phyloP scores from a whole-genome alignment of 768 basidiomycete genomes.

The Mycena vitilis region DNA sequence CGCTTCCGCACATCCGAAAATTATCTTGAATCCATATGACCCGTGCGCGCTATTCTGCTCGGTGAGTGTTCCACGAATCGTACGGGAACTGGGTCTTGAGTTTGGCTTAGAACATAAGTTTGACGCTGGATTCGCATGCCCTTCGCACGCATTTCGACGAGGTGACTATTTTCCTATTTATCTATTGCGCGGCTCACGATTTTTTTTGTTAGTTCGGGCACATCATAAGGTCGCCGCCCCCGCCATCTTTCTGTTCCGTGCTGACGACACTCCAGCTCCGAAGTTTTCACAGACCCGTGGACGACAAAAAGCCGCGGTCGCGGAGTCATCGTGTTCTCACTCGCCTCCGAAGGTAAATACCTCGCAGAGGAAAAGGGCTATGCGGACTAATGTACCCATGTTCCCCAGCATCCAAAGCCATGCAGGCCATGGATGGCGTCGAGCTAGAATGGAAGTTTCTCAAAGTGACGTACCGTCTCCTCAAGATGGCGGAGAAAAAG shows the following conservation, averaged over 20 bases:
- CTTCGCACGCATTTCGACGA: conserved; percentile 26
- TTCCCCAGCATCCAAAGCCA: conserved; percentile 17
- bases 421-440: conserved; percentile 22
- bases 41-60: conserved; percentile 31
- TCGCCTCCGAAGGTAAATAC: conserved; percentile 24
- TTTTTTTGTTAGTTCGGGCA: conserved; percentile 13
- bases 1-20: neutral
- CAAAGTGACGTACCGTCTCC: conserved; percentile 11
- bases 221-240: conserved; percentile 15
- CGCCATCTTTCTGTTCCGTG: neutral
- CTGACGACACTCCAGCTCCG: conserved; percentile 10
- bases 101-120: conserved; percentile 20
- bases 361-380: no score
- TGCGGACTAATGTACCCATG: neutral
- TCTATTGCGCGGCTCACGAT: neutral
- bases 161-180: conserved; percentile 5
- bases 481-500: neutral
- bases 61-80: conserved; percentile 14
- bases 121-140: conserved; percentile 7
- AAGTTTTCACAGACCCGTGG: conserved; percentile 10
- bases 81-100: neutral
- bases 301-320: conserved; percentile 28
- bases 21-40: conserved; percentile 27
- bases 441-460: conserved; percentile 19
- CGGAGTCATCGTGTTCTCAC: conserved; percentile 24